phyloP scores from a whole-genome alignment of 352 stramenopile genomes.

The Pythium myriotylum region DNA sequence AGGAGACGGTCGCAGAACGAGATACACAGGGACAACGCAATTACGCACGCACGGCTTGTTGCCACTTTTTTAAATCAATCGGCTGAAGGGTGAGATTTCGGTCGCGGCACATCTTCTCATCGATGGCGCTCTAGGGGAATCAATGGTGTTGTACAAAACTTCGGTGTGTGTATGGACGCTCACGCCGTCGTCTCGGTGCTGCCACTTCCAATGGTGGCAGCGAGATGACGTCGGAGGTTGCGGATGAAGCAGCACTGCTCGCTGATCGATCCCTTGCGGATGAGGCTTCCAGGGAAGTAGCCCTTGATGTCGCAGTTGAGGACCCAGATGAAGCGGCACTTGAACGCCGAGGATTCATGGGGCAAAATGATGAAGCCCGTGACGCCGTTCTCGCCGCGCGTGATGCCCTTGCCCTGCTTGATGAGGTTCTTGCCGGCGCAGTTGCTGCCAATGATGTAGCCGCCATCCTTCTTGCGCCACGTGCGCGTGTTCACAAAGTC shows the following conservation, averaged over 20 bases:
- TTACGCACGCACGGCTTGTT: slow-evolving; percentile 6
- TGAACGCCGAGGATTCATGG: slow-evolving; percentile 73
- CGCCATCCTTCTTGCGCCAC: slow-evolving; percentile 73
- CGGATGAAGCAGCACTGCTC: slow-evolving; percentile 80
- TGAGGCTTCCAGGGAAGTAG: slow-evolving; percentile 77
- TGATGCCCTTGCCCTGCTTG: slow-evolving; percentile 69
- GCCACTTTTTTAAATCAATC: neutral
- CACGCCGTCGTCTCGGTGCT: slow-evolving; percentile 21
- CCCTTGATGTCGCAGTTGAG: slow-evolving; percentile 88
- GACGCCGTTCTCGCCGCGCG: slow-evolving; percentile 75
- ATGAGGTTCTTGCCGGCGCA: slow-evolving; percentile 73
- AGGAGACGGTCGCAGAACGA: slow-evolving; percentile 5
- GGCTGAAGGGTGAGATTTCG: too few species aligned
- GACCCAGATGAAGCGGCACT: slow-evolving; percentile 81
- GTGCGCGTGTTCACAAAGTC: slow-evolving; percentile 83
- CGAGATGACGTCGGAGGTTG: slow-evolving; percentile 75
- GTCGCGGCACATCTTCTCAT: slow-evolving; percentile 14
- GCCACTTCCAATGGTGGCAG: slow-evolving; percentile 47
- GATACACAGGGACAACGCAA: neutral
- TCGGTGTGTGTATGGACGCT: neutral
- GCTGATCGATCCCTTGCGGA: slow-evolving; percentile 80
- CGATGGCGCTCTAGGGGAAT: slow-evolving; percentile 3
- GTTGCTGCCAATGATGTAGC: slow-evolving; percentile 67
- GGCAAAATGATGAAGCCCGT: slow-evolving; percentile 78
- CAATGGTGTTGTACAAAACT: slow-evolving; percentile 1